Evolutionary conservation across 306 rosid species (phyloP), one percentile per base, ranked within the genome.

Genomic region (Glycyrrhiza uralensis): DNA sequence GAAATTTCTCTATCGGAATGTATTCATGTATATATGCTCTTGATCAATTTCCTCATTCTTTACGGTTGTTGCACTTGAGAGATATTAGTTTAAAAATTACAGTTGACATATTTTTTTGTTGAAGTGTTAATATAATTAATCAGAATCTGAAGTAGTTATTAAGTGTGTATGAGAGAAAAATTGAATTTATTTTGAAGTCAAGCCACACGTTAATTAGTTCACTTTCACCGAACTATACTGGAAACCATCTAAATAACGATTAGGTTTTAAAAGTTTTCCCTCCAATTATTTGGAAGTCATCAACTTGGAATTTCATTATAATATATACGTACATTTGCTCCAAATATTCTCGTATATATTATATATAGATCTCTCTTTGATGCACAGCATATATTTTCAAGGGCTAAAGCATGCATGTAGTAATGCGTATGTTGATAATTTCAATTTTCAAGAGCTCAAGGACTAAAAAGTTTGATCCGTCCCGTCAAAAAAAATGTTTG

Each of bases 51-150:
- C 14, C 44, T 2, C 10, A 13, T 10, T 54, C 5, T 8, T 7
- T 2, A 4, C 9, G 80, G 67, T 75, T 54, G 80, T 75, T 75
- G 45, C 42, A 64, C 66, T 4, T 1, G 5, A 15, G 10, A 75
- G 64, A 51, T 24, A 61, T 11, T 75, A 64, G 11, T 75, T 64
- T 8, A 10, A 26, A 62, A 26, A 54, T 35, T 7, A 33, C 0
- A 50, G 22, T 68, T 68, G 73, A 29, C 18, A 33, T 41, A 35
- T 19, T 41, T 12, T 26, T 66, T 45, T 13, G 50, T 24, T 24
- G 8, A 4, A 12, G 9, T 47, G 22, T 66, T 33, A 13, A 30
- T 30, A 50, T 47, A 47, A 50, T 19, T 47, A 47, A 50, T 19
- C n/a, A 29, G 35, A 14, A 14, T 26, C 7, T 26, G 5, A 44